A percentile compares a stretch with the other conserved stretches of the same genome.
These are phyloP conservation scores for Chaetomium olivaceum DNA, from an alignment of 2,329 filamentous ascomycete species.

Conservation along the genomic window DNA sequence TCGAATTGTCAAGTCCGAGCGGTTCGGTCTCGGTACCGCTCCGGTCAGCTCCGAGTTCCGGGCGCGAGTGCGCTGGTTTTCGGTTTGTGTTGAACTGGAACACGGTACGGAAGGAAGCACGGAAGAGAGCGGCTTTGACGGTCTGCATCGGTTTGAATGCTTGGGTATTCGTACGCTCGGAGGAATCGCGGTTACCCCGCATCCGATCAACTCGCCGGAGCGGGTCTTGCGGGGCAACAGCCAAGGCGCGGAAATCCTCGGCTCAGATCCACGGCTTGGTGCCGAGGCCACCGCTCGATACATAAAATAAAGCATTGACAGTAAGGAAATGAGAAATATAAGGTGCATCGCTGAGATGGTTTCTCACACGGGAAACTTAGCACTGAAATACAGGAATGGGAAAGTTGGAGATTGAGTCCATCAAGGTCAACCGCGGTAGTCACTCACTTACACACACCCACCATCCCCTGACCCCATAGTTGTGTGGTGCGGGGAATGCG, in stretches of 20 bases:
- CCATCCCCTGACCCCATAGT: neutral
- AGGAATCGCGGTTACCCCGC: constrained; percentile 17
- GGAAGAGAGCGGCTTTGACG: constrained; percentile 7
- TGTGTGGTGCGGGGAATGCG: constrained; percentile 5
- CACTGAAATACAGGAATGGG: neutral
- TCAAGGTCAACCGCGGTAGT: neutral
- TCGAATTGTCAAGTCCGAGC: too few species aligned
- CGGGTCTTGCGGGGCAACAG: constrained; percentile 4
- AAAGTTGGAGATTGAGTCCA: neutral
- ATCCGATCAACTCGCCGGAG: constrained; percentile 8
- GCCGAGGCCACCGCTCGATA: neutral
- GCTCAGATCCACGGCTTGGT: constrained; percentile 15
- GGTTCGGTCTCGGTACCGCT: neutral
- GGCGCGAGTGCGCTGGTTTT: neutral
- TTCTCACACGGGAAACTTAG: neutral
- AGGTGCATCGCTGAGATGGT: neutral
- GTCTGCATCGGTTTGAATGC: constrained; percentile 7
- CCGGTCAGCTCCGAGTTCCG: neutral
- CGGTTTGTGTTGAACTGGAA: neutral
- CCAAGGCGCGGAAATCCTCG: constrained; percentile 24
- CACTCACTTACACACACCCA: neutral
- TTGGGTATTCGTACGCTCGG: too few species aligned
- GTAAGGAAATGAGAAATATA: neutral
- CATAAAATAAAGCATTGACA: neutral
- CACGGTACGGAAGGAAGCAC: neutral